Evolutionary conservation across 192 early-diverging fungal species (phyloP), one percentile per base, ranked within the genome.

Genomic region (Coemansia pectinata): DNA sequence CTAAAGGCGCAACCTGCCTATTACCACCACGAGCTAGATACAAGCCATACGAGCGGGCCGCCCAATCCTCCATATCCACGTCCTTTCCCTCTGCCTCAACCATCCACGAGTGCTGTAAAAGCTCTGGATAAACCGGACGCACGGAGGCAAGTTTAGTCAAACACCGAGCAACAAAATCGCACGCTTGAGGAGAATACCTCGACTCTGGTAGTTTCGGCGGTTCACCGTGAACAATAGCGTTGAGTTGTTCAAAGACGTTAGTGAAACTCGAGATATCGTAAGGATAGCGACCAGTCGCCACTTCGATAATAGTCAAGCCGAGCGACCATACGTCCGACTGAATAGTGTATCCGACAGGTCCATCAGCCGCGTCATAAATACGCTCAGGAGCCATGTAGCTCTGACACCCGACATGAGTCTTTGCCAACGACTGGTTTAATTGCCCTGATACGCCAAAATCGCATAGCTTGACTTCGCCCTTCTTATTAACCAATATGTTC

Each of bases 371-470:
- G 4, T 67, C 82, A 14, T 85, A 84, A 64, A 98, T 96, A 23
- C 96, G 92, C 74, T 98, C 96, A 21, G 96, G 96, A 87, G 95
- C 93, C 95, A 98, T 96, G 71, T 97, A 97, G 73, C 90, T 92
- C 78, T 97, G 93, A 66, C 93, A 96, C 14, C 95, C 96, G 44
- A 96, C 91, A 71, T 95, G 91, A 2, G 95, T 98, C 76, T 93
- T 95, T 41, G 95, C 96, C 74, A 94, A 79, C 12, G 94, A 96
- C 72, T 93, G 89, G 40, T 87, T 88, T 27, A 96, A 82, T 74
- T 97, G 90, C 33, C 95, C 95, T 17, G 93, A 94, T 0, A 98
- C 95, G 57, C 96, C 96, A 86, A 98, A 98, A 76, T 98, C 96
- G 82, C 93, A 95, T 33, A 98, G 82, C 81, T 97, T 98, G 39